Evolutionary conservation across 306 rosid species (phyloP), one percentile per base, ranked within the genome.

Genomic region (Corylus heterophylla): DNA sequence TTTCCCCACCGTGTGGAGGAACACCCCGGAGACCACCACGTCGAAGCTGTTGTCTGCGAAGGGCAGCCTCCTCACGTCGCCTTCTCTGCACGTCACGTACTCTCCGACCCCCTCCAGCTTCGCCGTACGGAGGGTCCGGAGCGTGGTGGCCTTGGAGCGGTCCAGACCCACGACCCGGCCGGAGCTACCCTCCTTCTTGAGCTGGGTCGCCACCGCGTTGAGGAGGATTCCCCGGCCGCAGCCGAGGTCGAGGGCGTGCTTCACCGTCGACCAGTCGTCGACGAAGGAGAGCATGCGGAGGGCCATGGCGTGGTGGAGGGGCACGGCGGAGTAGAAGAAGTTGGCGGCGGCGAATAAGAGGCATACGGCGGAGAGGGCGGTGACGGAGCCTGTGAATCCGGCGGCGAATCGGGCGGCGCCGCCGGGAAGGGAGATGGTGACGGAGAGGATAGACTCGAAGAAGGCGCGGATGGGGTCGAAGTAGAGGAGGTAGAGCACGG

Each of bases 191-290:
- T 90, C 96, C 29, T 96, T 96, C 29, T 96, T 96, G 1, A 96
- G 81, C 83, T 91, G 98, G 18, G 93, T 93, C 8, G 99, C 99
- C 2, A 96, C 99, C 62, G 97, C 94, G 90, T 93, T 96, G 12
- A 96, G 85, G 25, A 96, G 96, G 63, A 96, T 91, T 10, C 99
- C 99, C 0, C 98, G 87, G 82, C 99, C 99, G 79, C 99, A 96
- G 73, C 99, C 99, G 47, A 96, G 86, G 90, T 96, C 99, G 1
- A 96, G 92, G 18, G 96, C 99, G n/a, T 84, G 93, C 54, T 89
- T 92, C 25, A 96, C 99, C 16, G 97, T 89, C 2, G 99, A 96
- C 99, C 99, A 96, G 87, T 93, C 96, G 81, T 78, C 48, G 71
- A 96, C 96, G 16, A 93, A 86, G 86, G 82, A 69, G 78, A 96